These are phyloP conservation scores for Alternaria gansuensis DNA, from an alignment of 2,329 filamentous ascomycete species.

Conservation along the genomic window DNA sequence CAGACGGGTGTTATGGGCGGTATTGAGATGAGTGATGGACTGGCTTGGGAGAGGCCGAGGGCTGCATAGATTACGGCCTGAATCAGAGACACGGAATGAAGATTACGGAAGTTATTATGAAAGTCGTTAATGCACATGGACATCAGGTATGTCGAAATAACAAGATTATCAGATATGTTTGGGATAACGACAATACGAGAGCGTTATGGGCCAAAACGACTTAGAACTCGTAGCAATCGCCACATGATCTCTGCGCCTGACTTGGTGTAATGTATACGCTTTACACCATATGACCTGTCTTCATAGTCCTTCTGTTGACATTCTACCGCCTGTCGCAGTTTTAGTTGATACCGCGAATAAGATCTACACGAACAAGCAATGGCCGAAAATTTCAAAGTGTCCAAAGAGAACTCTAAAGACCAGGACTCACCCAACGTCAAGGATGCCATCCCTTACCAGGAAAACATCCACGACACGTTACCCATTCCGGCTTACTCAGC, in stretches of 20 bases:
- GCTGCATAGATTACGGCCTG: slow-evolving; percentile 1
- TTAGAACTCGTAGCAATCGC: background rate
- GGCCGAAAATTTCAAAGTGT: too few relatives aligned
- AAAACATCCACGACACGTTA: too few relatives aligned
- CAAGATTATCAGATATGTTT: background rate
- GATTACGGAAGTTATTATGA: background rate
- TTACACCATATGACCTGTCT: background rate
- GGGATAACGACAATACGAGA: background rate
- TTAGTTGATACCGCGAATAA: too few relatives aligned
- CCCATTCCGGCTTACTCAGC: too few relatives aligned
- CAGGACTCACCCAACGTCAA: too few relatives aligned
- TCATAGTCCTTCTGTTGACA: background rate
- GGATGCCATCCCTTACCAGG: too few relatives aligned
- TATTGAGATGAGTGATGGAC: slow-evolving; percentile 32
- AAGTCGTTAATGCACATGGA: slow-evolving; percentile 4
- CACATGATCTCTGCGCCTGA: background rate
- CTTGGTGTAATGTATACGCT: background rate
- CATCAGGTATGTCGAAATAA: slow-evolving; percentile 11
- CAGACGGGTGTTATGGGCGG: slow-evolving; percentile 18
- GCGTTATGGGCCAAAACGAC: background rate
- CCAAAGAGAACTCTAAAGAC: too few relatives aligned
- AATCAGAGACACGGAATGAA: background rate
- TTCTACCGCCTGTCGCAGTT: background rate
- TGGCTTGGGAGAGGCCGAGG: slow-evolving; percentile 39
- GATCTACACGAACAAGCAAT: too few relatives aligned